A percentile compares a stretch with the other conserved stretches of the same genome.
These are phyloP conservation scores for Dendrostoma leiphaemia DNA, from an alignment of 2,329 filamentous ascomycete species.

Conservation along the genomic window DNA sequence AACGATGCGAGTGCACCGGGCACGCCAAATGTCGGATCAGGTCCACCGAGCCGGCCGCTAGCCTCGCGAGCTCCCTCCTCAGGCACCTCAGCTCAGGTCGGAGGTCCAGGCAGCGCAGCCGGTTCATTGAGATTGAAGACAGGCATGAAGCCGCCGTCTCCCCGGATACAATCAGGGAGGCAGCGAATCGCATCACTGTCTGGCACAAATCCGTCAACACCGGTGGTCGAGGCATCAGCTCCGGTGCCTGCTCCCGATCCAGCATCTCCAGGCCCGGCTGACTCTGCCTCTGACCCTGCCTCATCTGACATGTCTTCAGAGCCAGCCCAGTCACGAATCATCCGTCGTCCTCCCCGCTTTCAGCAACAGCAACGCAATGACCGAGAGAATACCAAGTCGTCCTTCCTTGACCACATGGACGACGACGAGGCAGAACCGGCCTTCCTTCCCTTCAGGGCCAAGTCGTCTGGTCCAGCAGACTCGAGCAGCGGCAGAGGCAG, in stretches of 20 bases:
- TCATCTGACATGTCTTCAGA: conserved; percentile 34
- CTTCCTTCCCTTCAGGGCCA: conserved; percentile 47
- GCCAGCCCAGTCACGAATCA: conserved; percentile 58
- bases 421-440: conserved; percentile 57
- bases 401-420: conserved; percentile 25
- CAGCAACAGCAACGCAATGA: conserved; percentile 27
- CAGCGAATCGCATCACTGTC: conserved; percentile 45
- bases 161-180: conserved; percentile 30
- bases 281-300: conserved; percentile 27
- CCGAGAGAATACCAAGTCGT: conserved; percentile 22
- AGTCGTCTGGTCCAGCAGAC: conserved; percentile 17
- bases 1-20: conserved; percentile 44
- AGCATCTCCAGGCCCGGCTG: conserved; percentile 41
- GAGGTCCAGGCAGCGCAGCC: conserved; percentile 9
- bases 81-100: conserved; percentile 36
- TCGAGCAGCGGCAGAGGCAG: conserved; percentile 27
- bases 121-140: conserved; percentile 23
- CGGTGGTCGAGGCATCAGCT: conserved; percentile 21
- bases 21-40: conserved; percentile 37
- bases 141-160: conserved; percentile 22
- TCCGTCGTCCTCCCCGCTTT: conserved; percentile 56
- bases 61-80: conserved; percentile 48
- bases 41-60: conserved; percentile 37
- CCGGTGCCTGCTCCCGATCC: conserved; percentile 28
- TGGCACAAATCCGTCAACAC: conserved; percentile 28